Evolutionary conservation across 495 filamentous ascomycete species (phyloP).

Genomic region (Tirmania nivea): DNA sequence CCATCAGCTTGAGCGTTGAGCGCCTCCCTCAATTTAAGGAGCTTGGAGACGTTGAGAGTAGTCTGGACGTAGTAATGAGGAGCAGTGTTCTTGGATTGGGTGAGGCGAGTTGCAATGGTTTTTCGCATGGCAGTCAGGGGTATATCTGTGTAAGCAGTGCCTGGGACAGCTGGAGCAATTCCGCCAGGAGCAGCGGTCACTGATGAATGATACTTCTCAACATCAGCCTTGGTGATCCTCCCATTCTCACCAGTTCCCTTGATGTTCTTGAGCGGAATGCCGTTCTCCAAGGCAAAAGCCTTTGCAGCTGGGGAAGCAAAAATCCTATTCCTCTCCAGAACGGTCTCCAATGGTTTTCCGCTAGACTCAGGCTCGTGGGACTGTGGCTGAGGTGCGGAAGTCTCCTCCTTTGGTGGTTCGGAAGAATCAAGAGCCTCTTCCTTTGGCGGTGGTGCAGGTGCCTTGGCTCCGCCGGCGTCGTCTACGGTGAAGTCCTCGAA

Average conservation of each 20-base stretch:
- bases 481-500: slow-evolving; percentile 75
- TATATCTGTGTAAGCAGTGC: slow-evolving; percentile 58
- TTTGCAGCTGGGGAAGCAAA: slow-evolving; percentile 48
- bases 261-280: slow-evolving; percentile 51
- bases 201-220: slow-evolving; percentile 57
- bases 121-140: slow-evolving; percentile 88
- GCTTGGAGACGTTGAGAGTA: slow-evolving; percentile 72
- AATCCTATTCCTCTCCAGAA: slow-evolving; percentile 46
- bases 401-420: slow-evolving; percentile 33
- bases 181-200: slow-evolving; percentile 20
- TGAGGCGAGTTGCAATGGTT: slow-evolving; percentile 80
- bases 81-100: slow-evolving; percentile 73
- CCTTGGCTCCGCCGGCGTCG: slow-evolving; percentile 73
- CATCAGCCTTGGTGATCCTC: slow-evolving; percentile 73
- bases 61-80: slow-evolving; percentile 94
- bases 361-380: slow-evolving; percentile 51
- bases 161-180: slow-evolving; percentile 27
- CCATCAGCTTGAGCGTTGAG: slow-evolving; percentile 75
- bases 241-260: slow-evolving; percentile 79
- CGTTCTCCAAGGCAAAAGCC: slow-evolving; percentile 65
- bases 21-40: slow-evolving; percentile 83
- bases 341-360: slow-evolving; percentile 57
- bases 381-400: slow-evolving; percentile 11
- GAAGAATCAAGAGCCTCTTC: slow-evolving; percentile 40
- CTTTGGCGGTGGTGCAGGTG: slow-evolving; percentile 36